Base-by-base conservation (phyloP, 305 asterid genomes). In the Ilex paraguariensis region DNA sequence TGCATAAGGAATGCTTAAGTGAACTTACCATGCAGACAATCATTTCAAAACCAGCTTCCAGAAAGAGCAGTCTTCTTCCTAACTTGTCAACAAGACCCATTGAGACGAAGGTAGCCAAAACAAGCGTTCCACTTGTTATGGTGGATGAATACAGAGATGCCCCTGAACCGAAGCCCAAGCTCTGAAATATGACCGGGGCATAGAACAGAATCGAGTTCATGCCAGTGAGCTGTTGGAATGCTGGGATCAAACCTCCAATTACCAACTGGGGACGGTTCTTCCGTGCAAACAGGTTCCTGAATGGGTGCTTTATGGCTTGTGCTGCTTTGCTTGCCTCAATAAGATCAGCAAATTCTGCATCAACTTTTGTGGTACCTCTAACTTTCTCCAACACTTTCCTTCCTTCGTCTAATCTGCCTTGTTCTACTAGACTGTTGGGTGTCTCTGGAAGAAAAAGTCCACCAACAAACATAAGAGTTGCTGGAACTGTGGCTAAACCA, bases 191-290 rank as follows among this genome's bases (percentile, higher is more conserved):
- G 28, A 88, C 96, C 0, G 96, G 96, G 9, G 95, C 80, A 14
- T 86, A 88, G 68, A 88, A 88, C 2, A 88, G 84, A 71, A 88
- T 88, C 14, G 96, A 80, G 75, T 88, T 88, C 59, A 75, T 86
- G 53, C 95, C 96, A 0, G 95, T 88, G 16, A 88, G 87, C 63
- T 88, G 96, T 66, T 88, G 96, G 66, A 86, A 88, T n/a, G 96
- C 96, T 30, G 96, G 96, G 59, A 88, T 84, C 0, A 88, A 33
- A 4, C 79, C 91, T 46, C 95, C 96, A 2, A 88, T 60, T 16
- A 88, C 77, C 68, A 88, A 63, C 45, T 78, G 84, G 17, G 96
- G 96, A 0, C 95, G 80, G 30, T 88, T 86, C 70, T 86, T 88
- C 59, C 81, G 70, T 13, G 56, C 31, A 8, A 88, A 48, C 45